Evolutionary conservation across 129 eudicot species (phyloP), one percentile per base, ranked within the genome.

Genomic region (Gnaphalium uliginosum): DNA sequence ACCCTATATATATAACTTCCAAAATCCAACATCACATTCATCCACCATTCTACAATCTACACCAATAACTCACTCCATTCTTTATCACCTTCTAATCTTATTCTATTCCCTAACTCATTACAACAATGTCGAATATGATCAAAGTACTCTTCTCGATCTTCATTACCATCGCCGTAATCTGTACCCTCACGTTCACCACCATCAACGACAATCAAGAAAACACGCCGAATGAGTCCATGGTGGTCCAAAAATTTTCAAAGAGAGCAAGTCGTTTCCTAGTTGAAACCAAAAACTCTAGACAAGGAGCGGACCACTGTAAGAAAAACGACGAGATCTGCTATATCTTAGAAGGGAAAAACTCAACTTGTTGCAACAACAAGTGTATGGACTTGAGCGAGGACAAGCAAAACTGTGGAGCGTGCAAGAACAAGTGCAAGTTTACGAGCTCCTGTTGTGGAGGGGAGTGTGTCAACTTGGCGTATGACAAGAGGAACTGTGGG

Each of bases 391-490:
- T 59, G 27, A 59, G 65, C 65, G 17, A 59, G 27, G 65, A 59
- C 32, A 59, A 59, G 15, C 65, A 59, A 13, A 59, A 59, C 32
- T 59, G 65, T 59, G 65, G 65, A 59, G 65, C 65, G 23, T 59
- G 65, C 65, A 59, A 59, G 27, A 24, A 59, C 32, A 59, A 59
- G 32, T 59, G 65, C 65, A 59, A 59, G 14, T 21, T 59, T 23
- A 59, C 65, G 33, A 59, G 65, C 65, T 59, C 32, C 6, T 59
- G 65, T 21, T n/a, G 46, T 19, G 26, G 46, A 33, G 22, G 53
- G 18, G 46, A 67, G 71, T 67, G 39, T 33, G 46, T 67, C 2
- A 67, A 67, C 8, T 67, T 67, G 71, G 71, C 29, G 10, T 69
- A 71, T 11, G 2, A 22, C 8, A 5, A 6, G 10, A 59, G 65